Evolutionary conservation across 2,329 filamentous ascomycete genomes (phyloP).

Genomic region (Aureobasidium pullulans): DNA sequence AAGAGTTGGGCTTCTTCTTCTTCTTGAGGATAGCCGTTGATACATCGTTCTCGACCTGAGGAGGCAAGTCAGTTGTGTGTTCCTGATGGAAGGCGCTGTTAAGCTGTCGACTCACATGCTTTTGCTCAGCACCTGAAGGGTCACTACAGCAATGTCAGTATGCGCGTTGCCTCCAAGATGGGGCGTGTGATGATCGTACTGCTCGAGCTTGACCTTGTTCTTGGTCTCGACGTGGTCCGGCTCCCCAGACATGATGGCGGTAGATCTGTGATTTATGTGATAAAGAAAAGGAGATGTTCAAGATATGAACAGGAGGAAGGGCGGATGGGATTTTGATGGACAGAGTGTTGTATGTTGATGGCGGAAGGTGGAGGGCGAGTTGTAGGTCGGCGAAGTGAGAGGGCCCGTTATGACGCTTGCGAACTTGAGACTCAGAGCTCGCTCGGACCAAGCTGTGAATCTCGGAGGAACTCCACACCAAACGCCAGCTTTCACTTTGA

Average conservation of each 20-base stretch:
- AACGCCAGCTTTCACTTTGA: background rate
- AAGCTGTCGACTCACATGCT: constrained; percentile 55
- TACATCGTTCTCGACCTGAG: constrained; percentile 70
- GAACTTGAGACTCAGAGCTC: background rate
- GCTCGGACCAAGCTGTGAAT: background rate
- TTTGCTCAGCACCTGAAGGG: constrained; percentile 79
- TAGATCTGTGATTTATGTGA: constrained; percentile 2
- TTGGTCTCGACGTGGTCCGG: constrained; percentile 37
- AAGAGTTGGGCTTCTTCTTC: constrained; percentile 99
- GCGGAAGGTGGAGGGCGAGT: constrained; percentile 7
- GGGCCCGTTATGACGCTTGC: background rate
- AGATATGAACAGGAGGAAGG: background rate
- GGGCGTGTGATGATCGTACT: constrained; percentile 27
- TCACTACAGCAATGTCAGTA: constrained; percentile 57
- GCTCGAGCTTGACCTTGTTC: constrained; percentile 42
- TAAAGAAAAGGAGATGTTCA: background rate
- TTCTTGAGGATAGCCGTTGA: constrained; percentile 98
- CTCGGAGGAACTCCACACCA: background rate
- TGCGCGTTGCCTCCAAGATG: constrained; percentile 26
- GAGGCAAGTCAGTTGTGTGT: constrained; percentile 21
- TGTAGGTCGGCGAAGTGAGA: background rate
- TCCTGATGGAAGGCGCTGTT: background rate
- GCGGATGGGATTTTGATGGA: background rate
- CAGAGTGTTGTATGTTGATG: background rate
- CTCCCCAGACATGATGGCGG: constrained; percentile 41